These are phyloP conservation scores for Podospora appendiculata DNA, from an alignment of 495 filamentous ascomycete genomes.

Conservation along the genomic window DNA sequence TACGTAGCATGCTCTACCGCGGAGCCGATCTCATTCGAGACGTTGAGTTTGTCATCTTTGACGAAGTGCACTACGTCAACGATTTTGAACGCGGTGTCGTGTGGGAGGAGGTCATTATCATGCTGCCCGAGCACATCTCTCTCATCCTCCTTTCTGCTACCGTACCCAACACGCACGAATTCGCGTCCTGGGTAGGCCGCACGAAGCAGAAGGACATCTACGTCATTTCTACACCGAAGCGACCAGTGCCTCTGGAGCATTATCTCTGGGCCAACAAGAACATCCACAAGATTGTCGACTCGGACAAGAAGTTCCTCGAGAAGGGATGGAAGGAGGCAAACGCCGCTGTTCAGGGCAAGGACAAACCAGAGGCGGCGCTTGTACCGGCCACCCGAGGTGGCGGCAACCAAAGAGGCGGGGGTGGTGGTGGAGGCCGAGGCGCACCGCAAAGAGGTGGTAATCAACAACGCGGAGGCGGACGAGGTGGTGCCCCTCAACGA, in stretches of 20 bases:
- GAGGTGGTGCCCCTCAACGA: constrained; percentile 50
- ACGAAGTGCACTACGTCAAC: constrained; percentile 98
- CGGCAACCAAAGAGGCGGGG: constrained; percentile 44
- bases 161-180: constrained; percentile 94
- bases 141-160: constrained; percentile 92
- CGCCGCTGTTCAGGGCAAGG: constrained; percentile 69
- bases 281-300: constrained; percentile 89
- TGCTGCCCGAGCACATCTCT: constrained; percentile 95
- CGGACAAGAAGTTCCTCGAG: constrained; percentile 83
- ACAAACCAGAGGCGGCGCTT: constrained; percentile 59
- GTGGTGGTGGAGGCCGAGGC: constrained; percentile 33
- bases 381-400: constrained; percentile 39
- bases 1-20: constrained; percentile 96
- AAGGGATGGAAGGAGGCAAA: constrained; percentile 94
- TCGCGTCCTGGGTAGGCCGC: constrained; percentile 95
- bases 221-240: constrained; percentile 93
- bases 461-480: constrained; percentile 44
- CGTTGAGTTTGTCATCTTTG: constrained; percentile 98
- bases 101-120: constrained; percentile 99
- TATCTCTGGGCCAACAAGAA: constrained; percentile 90
- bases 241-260: constrained; percentile 91
- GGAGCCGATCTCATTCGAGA: constrained; percentile 94
- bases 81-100: constrained; percentile 95
- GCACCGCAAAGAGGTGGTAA: constrained; percentile 49
- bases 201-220: constrained; percentile 99